phyloP scores from a whole-genome alignment of 139 green algal species.

The Nannochloris sp. region DNA sequence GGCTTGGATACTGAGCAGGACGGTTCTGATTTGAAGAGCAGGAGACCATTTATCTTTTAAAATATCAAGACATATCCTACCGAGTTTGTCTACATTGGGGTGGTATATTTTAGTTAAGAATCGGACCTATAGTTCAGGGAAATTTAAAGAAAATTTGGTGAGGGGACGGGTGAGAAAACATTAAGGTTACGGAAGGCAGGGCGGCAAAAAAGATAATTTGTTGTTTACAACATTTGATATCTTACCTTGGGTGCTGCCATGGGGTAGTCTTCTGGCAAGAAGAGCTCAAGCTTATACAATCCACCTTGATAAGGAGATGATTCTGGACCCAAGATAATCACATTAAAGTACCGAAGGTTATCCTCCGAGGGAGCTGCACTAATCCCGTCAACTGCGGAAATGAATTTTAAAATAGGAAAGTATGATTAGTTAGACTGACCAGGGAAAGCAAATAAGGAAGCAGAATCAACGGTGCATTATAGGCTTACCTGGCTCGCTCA shows the following conservation, averaged over 20 bases:
- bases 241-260: slow-evolving; percentile 95
- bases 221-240: too few species aligned
- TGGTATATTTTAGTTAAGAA: slow-evolving; percentile 99
- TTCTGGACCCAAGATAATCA: slow-evolving; percentile 90
- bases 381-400: slow-evolving; percentile 82
- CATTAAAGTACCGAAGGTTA: slow-evolving; percentile 97
- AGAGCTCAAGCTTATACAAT: slow-evolving; percentile 96
- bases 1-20: slow-evolving; percentile 96
- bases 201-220: not conserved
- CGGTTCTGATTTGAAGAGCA: slow-evolving; percentile 96
- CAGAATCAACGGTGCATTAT: not conserved
- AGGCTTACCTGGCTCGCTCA: slow-evolving; percentile 82
- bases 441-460: not conserved
- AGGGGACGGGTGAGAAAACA: not conserved
- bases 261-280: slow-evolving; percentile 98
- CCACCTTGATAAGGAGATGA: slow-evolving; percentile 95
- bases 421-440: not conserved
- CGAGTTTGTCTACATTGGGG: slow-evolving; percentile 98
- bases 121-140: slow-evolving; percentile 56
- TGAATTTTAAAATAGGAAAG: not conserved
- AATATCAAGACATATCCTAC: slow-evolving; percentile 98
- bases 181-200: not conserved
- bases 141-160: too few species aligned
- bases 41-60: slow-evolving; percentile 99
- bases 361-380: slow-evolving; percentile 89